Conservation (phyloP, 2,329 filamentous ascomycete genomes). For the Lecanicillium sp. region DNA sequence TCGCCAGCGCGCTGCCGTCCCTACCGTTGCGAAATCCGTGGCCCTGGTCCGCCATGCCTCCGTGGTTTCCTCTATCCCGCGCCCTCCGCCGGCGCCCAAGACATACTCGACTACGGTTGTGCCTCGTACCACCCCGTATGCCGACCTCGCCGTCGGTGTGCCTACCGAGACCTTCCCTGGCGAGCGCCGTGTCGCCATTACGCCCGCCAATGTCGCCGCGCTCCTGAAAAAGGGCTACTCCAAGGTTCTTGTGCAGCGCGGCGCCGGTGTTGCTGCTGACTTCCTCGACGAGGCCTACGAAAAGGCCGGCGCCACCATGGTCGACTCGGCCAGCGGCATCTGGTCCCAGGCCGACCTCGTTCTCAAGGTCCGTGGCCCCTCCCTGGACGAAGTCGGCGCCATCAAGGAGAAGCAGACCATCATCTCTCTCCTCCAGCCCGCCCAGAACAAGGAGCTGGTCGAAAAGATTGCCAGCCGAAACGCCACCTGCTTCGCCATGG, state of each 20-base stretch:
- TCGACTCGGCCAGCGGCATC: conserved; percentile 57
- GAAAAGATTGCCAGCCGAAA: conserved; percentile 63
- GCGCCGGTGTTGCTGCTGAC: conserved; percentile 72
- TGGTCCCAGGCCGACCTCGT: conserved; percentile 73
- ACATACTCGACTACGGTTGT: conserved; percentile 31
- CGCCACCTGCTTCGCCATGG: conserved; percentile 80
- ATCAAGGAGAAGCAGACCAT: conserved; percentile 65
- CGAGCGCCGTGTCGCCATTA: conserved; percentile 78
- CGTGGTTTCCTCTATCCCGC: conserved; percentile 16
- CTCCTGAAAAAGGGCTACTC: conserved; percentile 80
- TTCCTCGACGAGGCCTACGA: conserved; percentile 73
- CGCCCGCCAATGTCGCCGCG: conserved; percentile 73
- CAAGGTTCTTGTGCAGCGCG: conserved; percentile 69
- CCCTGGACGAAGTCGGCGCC: conserved; percentile 58
- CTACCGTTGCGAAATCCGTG: conserved; percentile 22
- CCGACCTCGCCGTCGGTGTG: conserved; percentile 67
- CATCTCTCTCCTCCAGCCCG: conserved; percentile 77
- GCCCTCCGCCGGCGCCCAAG: conserved; percentile 14
- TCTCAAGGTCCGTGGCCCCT: conserved; percentile 75
- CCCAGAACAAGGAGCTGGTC: conserved; percentile 70
- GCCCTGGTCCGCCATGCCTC: conserved; percentile 33
- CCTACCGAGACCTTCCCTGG: conserved; percentile 71
- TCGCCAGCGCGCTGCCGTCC: conserved; percentile 19
- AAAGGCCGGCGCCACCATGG: conserved; percentile 69
- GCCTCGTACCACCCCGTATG: conserved; percentile 53